Percentiles rank a stretch among this genome's conserved stretches.
phyloP scores from a whole-genome alignment of 306 rosid genomes.

The Lathyrus sativus region DNA sequence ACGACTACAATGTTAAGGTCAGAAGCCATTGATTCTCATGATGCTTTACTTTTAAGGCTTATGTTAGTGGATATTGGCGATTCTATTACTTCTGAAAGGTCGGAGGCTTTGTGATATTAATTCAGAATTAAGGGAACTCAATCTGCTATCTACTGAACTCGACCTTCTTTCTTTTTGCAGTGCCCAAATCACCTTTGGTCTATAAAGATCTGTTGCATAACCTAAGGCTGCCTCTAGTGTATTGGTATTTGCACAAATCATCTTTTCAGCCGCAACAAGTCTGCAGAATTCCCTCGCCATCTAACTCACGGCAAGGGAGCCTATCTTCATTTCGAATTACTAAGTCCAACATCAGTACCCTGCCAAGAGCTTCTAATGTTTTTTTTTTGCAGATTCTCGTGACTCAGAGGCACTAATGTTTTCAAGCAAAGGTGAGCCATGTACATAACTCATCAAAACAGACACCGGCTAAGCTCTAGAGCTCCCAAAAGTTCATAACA shows the following conservation, averaged over 20 bases:
- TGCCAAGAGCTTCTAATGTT: constrained; percentile 79
- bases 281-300: constrained; percentile 96
- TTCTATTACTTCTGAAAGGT: constrained; percentile 67
- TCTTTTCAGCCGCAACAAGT: constrained; percentile 76
- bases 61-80: constrained; percentile 61
- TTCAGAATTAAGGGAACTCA: constrained; percentile 50
- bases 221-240: constrained; percentile 60
- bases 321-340: constrained; percentile 97
- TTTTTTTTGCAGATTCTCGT: constrained; percentile 63
- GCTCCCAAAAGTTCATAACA: constrained; percentile 96
- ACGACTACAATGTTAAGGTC: constrained; percentile 81
- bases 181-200: constrained; percentile 61
- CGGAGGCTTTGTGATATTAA: constrained; percentile 62
- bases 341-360: constrained; percentile 88
- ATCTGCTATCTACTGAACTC: constrained; percentile 69
- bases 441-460: constrained; percentile 83
- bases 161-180: constrained; percentile 85
- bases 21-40: constrained; percentile 43
- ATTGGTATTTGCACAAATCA: constrained; percentile 51
- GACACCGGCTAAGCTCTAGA: constrained; percentile 92
- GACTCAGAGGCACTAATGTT: constrained; percentile 72
- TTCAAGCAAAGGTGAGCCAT: constrained; percentile 92
- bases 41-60: constrained; percentile 51
- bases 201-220: constrained; percentile 62
- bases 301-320: constrained; percentile 84